Evolutionary conservation across 192 early-diverging fungal genomes (phyloP), one percentile per base, ranked within the genome.

Genomic region (Cladochytrium replicatum): DNA sequence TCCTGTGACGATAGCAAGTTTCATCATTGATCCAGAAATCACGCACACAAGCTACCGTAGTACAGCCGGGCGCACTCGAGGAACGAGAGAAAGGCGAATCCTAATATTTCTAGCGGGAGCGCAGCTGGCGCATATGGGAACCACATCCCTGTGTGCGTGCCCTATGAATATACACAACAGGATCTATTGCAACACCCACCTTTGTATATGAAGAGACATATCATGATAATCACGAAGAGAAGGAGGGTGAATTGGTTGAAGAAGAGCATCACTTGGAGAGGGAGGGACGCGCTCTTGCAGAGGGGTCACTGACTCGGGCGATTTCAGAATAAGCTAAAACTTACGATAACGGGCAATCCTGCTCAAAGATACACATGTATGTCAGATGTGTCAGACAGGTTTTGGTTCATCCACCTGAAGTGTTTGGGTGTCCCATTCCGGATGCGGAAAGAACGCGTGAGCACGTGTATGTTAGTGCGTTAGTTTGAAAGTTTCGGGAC

Each of bases 231-330:
- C 67, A 61, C 65, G 24, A 49, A 39, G 4, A 62, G 23, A n/a
- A 55, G 48, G 34, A 61, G 54, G 43, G 32, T 61, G 9, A 31
- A 41, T 37, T 42, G 46, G 50, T 67, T 50, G 25, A 68, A 45
- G 42, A 41, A 52, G n/a, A 66, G n/a, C 22, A 68, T 13, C 30
- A 68, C 52, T 48, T 68, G 67, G 5, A 68, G 54, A 6, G 60
- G 60, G 4, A 66, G 32, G 2, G 63, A 66, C 6, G 63, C n/a
- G n/a, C n/a, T n/a, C n/a, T n/a, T n/a, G n/a, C n/a, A n/a, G n/a
- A n/a, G n/a, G n/a, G n/a, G n/a, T n/a, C n/a, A n/a, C n/a, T n/a
- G n/a, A n/a, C n/a, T n/a, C n/a, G n/a, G n/a, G n/a, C n/a, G n/a
- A n/a, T n/a, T n/a, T n/a, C n/a, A n/a, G n/a, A n/a, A n/a, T n/a